These are phyloP conservation scores for Trichoderma parareesei DNA, from an alignment of 495 filamentous ascomycete species.

Conservation along the genomic window DNA sequence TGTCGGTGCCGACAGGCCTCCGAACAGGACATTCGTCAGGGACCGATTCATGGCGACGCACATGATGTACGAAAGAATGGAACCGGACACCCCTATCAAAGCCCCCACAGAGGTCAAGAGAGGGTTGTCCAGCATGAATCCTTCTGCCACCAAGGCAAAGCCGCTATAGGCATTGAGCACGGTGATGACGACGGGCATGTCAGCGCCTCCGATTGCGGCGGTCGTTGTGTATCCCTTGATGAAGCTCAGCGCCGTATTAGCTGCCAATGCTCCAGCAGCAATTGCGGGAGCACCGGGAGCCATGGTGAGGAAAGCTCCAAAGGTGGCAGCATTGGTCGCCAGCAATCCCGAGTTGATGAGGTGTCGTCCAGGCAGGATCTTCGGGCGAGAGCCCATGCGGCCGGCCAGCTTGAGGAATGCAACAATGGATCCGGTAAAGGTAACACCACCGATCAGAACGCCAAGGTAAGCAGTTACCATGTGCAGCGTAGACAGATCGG, in stretches of 20 bases:
- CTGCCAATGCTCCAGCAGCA: constrained; percentile 61
- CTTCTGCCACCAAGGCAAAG: constrained; percentile 75
- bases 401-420: constrained; percentile 74
- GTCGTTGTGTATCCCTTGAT: constrained; percentile 77
- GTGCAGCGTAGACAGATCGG: constrained; percentile 62
- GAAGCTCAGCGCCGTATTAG: constrained; percentile 68
- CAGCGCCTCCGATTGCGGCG: constrained; percentile 73
- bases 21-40: constrained; percentile 73
- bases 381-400: constrained; percentile 64
- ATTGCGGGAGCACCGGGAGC: constrained; percentile 65
- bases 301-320: constrained; percentile 70
- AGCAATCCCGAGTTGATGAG: constrained; percentile 61
- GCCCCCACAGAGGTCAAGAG: constrained; percentile 71
- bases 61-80: constrained; percentile 74
- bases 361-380: constrained; percentile 61
- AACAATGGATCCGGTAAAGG: constrained; percentile 76
- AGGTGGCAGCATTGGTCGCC: constrained; percentile 63
- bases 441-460: constrained; percentile 72
- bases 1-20: constrained; percentile 57
- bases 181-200: constrained; percentile 82
- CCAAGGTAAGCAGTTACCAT: constrained; percentile 73
- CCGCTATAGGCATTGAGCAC: constrained; percentile 80
- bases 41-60: constrained; percentile 80
- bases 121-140: constrained; percentile 79
- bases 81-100: constrained; percentile 72